Conservation (phyloP, 164 flowering plant species). For the Stephania cephalantha region DNA sequence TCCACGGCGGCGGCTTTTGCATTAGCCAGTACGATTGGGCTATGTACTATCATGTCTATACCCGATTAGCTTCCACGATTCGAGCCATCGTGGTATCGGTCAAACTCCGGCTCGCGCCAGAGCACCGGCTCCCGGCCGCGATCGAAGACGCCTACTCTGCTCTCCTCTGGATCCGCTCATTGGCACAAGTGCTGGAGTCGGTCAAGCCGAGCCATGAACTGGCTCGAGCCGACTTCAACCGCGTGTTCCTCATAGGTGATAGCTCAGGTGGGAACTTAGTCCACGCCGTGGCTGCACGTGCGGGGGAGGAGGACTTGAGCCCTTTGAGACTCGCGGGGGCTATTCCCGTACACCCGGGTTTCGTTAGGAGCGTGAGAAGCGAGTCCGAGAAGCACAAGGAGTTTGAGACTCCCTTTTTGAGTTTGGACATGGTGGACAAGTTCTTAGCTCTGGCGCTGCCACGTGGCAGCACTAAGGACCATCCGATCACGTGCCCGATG, state of each 20-base stretch:
- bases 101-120: conserved; percentile 59
- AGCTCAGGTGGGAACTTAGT: conserved; percentile 79
- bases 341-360: conserved; percentile 68
- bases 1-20: conserved; percentile 89
- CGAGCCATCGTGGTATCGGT: conserved; percentile 48
- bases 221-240: conserved; percentile 39
- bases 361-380: conserved; percentile 44
- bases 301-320: conserved; percentile 24
- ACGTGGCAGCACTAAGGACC: conserved; percentile 53
- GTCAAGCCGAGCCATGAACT: conserved; percentile 37
- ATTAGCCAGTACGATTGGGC: conserved; percentile 59
- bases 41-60: conserved; percentile 59
- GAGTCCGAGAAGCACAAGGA: conserved; percentile 47
- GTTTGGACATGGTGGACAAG: conserved; percentile 72
- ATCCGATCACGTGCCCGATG: conserved; percentile 82
- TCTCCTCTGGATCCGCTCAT: conserved; percentile 57
- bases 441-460: conserved; percentile 57
- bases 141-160: conserved; percentile 44
- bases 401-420: conserved; percentile 55
- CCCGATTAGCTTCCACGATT: conserved; percentile 33
- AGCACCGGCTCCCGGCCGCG: conserved; percentile 73
- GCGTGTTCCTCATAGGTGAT: conserved; percentile 75
- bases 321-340: conserved; percentile 47
- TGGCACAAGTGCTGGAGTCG: conserved; percentile 25
- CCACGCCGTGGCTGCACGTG: conserved; percentile 58